A percentile compares a stretch with the other conserved stretches of the same genome.
phyloP scores from a whole-genome alignment of 768 basidiomycete genomes.

The Leccinum subgranulosum region DNA sequence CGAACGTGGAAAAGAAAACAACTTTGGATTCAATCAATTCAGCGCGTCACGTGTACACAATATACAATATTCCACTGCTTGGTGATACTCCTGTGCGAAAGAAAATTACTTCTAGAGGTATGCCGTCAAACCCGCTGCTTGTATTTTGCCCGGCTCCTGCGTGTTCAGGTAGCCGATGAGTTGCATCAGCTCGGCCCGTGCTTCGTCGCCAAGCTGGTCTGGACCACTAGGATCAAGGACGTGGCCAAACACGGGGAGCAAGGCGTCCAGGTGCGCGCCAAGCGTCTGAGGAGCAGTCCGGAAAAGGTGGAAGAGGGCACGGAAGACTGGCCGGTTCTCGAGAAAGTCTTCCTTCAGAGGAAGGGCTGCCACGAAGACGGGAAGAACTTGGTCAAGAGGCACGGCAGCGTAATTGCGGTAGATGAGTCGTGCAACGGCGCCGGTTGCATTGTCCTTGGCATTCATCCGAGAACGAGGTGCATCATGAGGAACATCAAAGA shows the following conservation, averaged over 20 bases:
- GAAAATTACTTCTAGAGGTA: constrained; percentile 45
- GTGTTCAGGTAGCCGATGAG: constrained; percentile 70
- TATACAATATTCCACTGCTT: constrained; percentile 3
- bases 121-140: constrained; percentile 67
- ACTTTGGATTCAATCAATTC: neutral
- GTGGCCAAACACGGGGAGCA: constrained; percentile 75
- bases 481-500: constrained; percentile 68
- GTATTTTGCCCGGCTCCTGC: constrained; percentile 75
- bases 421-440: constrained; percentile 87
- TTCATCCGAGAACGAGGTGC: constrained; percentile 68
- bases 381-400: constrained; percentile 89
- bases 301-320: constrained; percentile 86
- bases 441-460: constrained; percentile 95
- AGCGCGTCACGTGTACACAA: constrained; percentile 27
- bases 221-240: constrained; percentile 73
- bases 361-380: constrained; percentile 75
- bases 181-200: constrained; percentile 69
- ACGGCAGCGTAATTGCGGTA: constrained; percentile 72
- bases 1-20: constrained; percentile 9
- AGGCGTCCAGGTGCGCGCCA: constrained; percentile 69
- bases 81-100: neutral
- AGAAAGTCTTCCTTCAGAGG: constrained; percentile 86
- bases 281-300: constrained; percentile 67
- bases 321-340: constrained; percentile 89
- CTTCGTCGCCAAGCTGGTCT: constrained; percentile 81